These are phyloP conservation scores for Phytopythium chamaehyphon DNA, from an alignment of 352 stramenopile genomes.

Conservation along the genomic window DNA sequence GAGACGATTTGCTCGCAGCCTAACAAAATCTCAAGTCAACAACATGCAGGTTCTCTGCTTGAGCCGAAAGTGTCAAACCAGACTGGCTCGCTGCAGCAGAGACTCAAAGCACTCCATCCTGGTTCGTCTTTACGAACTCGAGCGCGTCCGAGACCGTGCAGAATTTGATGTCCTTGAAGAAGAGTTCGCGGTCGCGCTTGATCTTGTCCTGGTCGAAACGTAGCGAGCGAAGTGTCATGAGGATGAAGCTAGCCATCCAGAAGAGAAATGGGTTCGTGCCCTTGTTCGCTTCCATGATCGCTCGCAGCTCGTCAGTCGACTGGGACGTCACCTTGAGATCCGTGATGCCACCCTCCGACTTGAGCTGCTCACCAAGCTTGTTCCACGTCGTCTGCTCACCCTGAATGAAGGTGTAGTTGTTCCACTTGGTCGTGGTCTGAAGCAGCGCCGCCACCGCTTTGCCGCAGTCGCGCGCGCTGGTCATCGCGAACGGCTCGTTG, in stretches of 20 bases:
- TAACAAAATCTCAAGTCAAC: too few relatives aligned
- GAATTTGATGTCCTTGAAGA: conserved; percentile 14
- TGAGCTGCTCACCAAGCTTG: conserved; percentile 7
- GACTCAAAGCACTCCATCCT: too few relatives aligned
- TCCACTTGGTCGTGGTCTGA: conserved; percentile 11
- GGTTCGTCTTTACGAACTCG: conserved; percentile 6
- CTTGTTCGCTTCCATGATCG: conserved; percentile 1
- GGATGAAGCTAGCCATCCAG: conserved; percentile 9
- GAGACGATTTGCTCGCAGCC: too few relatives aligned
- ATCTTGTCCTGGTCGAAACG: conserved; percentile 15
- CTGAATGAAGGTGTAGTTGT: conserved; percentile 13
- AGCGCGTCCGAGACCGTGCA: conserved; percentile 12
- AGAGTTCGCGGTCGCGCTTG: conserved; percentile 13
- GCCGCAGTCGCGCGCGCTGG: conserved; percentile 10
- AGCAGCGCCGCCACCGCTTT: conserved; percentile 10
- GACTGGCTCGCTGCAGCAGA: too few relatives aligned
- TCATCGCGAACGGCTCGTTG: conserved; percentile 11
- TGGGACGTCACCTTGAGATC: conserved; percentile 10
- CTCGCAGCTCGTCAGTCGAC: conserved; percentile 5
- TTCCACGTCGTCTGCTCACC: conserved; percentile 19
- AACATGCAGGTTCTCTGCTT: too few relatives aligned
- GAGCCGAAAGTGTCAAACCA: too few relatives aligned
- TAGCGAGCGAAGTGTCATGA: background rate
- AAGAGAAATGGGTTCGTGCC: background rate
- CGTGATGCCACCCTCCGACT: conserved; percentile 1